These are phyloP conservation scores for Diaporthe citri DNA, from an alignment of 2,329 filamentous ascomycete genomes.

Conservation along the genomic window DNA sequence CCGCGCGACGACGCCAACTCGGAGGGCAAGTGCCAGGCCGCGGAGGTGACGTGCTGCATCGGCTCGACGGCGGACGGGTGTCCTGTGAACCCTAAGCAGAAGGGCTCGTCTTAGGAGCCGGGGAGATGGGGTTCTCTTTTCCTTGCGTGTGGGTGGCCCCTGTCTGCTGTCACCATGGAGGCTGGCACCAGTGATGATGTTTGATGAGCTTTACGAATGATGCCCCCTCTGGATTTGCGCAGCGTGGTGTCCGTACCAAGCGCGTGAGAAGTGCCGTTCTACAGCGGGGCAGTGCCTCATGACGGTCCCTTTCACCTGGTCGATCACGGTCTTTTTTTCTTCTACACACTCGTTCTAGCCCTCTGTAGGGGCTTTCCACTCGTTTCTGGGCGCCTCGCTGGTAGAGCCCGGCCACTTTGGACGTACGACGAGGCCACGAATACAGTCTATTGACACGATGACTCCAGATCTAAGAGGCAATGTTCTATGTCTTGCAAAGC, in stretches of 20 bases:
- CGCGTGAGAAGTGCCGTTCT: not conserved
- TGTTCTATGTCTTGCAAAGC: not conserved
- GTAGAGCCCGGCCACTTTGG: not conserved
- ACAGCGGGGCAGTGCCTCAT: not conserved
- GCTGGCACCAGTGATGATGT: not conserved
- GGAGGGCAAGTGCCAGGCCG: constrained; percentile 31
- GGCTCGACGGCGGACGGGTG: constrained; percentile 32
- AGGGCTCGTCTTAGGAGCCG: not conserved
- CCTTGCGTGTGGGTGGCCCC: not conserved
- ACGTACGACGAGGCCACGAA: constrained; percentile 1
- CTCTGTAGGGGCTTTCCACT: not conserved
- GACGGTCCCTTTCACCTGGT: constrained; percentile 26
- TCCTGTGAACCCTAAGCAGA: constrained; percentile 29
- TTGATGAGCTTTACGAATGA: not conserved
- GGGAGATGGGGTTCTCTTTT: no score
- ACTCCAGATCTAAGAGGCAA: not conserved
- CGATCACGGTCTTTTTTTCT: constrained; percentile 7
- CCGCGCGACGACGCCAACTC: constrained; percentile 36
- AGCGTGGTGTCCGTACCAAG: not conserved
- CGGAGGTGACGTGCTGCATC: constrained; percentile 36
- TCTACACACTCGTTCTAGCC: not conserved
- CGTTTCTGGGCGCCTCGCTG: not conserved
- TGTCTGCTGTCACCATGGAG: not conserved
- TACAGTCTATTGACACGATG: not conserved
- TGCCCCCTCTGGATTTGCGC: not conserved